Evolutionary conservation across 495 filamentous ascomycete genomes (phyloP).

Genomic region (Aspergillus haitiensis): DNA sequence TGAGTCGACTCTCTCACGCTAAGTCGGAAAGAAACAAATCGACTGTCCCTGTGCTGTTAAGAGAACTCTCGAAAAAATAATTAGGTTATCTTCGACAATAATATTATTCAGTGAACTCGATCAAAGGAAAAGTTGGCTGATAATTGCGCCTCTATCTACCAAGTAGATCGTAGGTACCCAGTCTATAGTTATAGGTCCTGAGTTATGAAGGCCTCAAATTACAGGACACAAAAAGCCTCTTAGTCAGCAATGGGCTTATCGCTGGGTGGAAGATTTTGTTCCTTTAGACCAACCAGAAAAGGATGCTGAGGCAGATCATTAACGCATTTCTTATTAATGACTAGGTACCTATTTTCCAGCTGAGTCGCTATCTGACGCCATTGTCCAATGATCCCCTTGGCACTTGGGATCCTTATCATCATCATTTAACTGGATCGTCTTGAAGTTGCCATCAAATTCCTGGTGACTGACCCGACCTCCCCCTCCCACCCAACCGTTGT

Average conservation of each 20-base stretch:
- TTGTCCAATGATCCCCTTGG: conserved; percentile 8
- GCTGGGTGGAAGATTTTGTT: neutral
- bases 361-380: conserved; percentile 2
- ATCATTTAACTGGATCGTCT: neutral
- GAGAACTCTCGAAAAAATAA: too few species aligned
- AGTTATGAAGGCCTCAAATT: neutral
- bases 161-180: too few species aligned
- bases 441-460: conserved; percentile 4
- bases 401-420: conserved; percentile 10
- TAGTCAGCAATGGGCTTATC: conserved; percentile 10
- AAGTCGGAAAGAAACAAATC: too few species aligned
- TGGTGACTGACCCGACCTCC: neutral
- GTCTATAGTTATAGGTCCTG: neutral
- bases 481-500: conserved; percentile 15
- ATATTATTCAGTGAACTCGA: too few species aligned
- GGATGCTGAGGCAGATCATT: conserved; percentile 7
- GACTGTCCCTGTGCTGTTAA: too few species aligned
- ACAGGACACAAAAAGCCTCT: neutral
- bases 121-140: too few species aligned
- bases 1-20: too few species aligned
- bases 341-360: neutral
- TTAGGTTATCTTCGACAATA: neutral
- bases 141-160: too few species aligned
- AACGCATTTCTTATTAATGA: neutral
- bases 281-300: conserved; percentile 2